Evolutionary conservation across 208 protist species (phyloP), one percentile per base, ranked within the genome.

Genomic region (Trypanosoma boissoni): DNA sequence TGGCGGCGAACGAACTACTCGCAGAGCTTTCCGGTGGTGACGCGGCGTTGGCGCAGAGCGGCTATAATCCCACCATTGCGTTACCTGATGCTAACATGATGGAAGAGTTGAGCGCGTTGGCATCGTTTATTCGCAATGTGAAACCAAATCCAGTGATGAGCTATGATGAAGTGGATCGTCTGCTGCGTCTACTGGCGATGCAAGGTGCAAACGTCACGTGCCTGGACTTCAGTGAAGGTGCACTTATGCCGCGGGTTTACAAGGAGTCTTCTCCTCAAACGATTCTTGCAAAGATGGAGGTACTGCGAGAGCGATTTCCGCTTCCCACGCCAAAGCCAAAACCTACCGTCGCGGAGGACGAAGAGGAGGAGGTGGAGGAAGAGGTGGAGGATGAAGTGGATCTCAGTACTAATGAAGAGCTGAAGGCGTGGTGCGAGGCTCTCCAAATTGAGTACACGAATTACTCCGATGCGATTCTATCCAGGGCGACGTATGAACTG

Each of bases 161-260:
- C 62, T 93, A 77, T 68, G 83, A 90, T 23, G 75, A 73, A n/a
- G 67, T 82, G 39, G 64, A 58, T 44, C 72, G 72, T 12, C 75
- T 93, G 3, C 55, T 64, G 26, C 59, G 56, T n/a, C 16, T 90
- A 6, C 67, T 84, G 44, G 46, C 68, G n/a, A 39, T 75, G 4
- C 54, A 79, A 21, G 65, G 51, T 4, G 43, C 21, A n/a, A 21
- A 58, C 23, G 21, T 54, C 4, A 58, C 67, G 3, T 61, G 55
- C 20, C 66, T 88, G 3, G 58, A 80, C 28, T 49, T 83, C 31
- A 50, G 55, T 21, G 46, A 64, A 29, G 74, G 74, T 3, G 71
- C 74, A 24, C 57, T 84, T 29, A 69, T 70, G 28, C 58, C 64
- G 44, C 49, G 64, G 4, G 23, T 31, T 3, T 71, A 83, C 69